Base-by-base conservation (phyloP, 192 early-diverging fungal species). In the Backusella parvicylindrica region DNA sequence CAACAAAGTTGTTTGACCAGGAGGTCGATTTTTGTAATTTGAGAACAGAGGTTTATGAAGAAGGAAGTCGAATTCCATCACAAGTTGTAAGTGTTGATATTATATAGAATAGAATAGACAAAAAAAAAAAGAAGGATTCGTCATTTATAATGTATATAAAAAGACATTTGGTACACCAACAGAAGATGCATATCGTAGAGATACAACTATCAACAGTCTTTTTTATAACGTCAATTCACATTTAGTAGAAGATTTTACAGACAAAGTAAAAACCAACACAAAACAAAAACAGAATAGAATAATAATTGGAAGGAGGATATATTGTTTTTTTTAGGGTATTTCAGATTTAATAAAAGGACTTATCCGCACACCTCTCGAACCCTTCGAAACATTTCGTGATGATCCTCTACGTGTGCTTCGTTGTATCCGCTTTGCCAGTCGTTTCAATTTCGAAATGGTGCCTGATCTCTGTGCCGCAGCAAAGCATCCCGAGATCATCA, bases 131-230 rank as follows among this genome's bases (percentile, higher is more conserved):
- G 36, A 28, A 15, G 31, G 7, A 47, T 63, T 33, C 6, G 16
- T 37, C 32, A 37, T 18, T 33, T 63, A 21, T 32, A n/a, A 37
- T 18, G 21, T 63, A 21, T 32, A n/a, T 15, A 68, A 36, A 6
- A 79, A 89, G 88, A 79, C 78, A 38, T 97, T 95, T 80, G 98
- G 97, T 26, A 96, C 96, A 13, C 96, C 98, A 0, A 64, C 77
- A 13, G 92, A 99, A 73, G 98, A 99, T 77, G 97, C 98, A 6
- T 80, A 89, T 64, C 91, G 98, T 0, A 88, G 98, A n/a, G 98
- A 99, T 80, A 95, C 92, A 13, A 99, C 98, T 28, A 97, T 99
- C 79, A 99, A 99, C 75, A 91, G 96, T 15, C 85, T 99, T 63
- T 98, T 99, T 70, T 99, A 96, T 84, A 99, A 99, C 82, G 88